Evolutionary conservation across 257 asterid species (phyloP).

Genomic region (Solanum tarapatanum): DNA sequence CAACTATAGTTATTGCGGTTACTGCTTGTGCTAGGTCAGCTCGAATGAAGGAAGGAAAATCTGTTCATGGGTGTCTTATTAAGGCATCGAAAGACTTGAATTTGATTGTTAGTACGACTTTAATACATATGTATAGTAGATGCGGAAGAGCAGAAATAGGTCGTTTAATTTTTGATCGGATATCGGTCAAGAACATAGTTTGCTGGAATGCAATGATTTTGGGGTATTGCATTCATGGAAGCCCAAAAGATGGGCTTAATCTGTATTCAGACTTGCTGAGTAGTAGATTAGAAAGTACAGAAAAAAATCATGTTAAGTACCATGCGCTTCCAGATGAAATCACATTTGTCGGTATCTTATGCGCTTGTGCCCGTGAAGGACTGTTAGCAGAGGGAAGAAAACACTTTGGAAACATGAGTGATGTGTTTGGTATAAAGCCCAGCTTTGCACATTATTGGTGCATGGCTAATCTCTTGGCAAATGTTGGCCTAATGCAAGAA

Average conservation of each 20-base stretch:
- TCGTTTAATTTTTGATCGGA: conserved; percentile 31
- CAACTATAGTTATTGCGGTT: conserved; percentile 40
- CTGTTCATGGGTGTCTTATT: conserved; percentile 49
- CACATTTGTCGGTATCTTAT: conserved; percentile 57
- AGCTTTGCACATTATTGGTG: conserved; percentile 75
- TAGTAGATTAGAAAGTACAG: conserved; percentile 1
- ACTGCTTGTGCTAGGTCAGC: conserved; percentile 72
- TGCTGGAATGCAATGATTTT: conserved; percentile 2
- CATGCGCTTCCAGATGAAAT: conserved; percentile 41
- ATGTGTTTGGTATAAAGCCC: conserved; percentile 30
- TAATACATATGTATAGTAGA: conserved; percentile 23
- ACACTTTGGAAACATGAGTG: conserved; percentile 41
- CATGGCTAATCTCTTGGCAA: conserved; percentile 64
- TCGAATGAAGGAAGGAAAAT: conserved; percentile 60
- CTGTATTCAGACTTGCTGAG: conserved; percentile 33
- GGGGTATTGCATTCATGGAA: neutral
- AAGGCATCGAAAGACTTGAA: conserved; percentile 17
- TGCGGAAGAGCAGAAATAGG: conserved; percentile 3
- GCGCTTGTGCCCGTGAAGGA: conserved; percentile 61
- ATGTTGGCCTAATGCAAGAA: conserved; percentile 37
- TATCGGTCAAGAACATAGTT: conserved; percentile 26
- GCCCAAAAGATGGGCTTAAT: conserved; percentile 37
- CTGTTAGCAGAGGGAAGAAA: conserved; percentile 33
- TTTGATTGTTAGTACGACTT: conserved; percentile 38
- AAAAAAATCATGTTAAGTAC: neutral